These are phyloP conservation scores for Beauveria asiatica DNA, from an alignment of 2,329 filamentous ascomycete genomes.

Conservation along the genomic window DNA sequence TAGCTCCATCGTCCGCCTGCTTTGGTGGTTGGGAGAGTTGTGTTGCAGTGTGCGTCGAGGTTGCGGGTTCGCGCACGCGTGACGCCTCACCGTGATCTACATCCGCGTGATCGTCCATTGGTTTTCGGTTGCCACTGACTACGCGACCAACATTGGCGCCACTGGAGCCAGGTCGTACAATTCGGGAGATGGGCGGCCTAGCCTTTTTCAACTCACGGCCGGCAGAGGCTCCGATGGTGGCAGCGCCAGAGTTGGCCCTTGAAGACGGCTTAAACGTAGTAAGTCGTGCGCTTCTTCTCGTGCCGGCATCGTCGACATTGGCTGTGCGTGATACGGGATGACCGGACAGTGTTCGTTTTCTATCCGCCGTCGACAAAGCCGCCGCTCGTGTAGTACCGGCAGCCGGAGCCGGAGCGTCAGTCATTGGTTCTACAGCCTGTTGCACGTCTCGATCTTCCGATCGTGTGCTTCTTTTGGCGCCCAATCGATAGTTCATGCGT, in stretches of 20 bases:
- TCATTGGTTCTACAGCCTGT: constrained; percentile 27
- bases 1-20: constrained; percentile 41
- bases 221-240: constrained; percentile 50
- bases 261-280: constrained; percentile 61
- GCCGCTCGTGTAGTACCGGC: constrained; percentile 29
- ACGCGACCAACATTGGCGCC: constrained; percentile 71
- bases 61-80: constrained; percentile 37
- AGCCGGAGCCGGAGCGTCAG: constrained; percentile 31
- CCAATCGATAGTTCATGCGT: constrained; percentile 53
- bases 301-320: constrained; percentile 50
- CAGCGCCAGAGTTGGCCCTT: constrained; percentile 51
- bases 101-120: constrained; percentile 58
- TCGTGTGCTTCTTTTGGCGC: constrained; percentile 33
- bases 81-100: constrained; percentile 56
- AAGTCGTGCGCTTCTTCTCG: constrained; percentile 63
- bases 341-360: constrained; percentile 89
- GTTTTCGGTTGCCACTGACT: constrained; percentile 84
- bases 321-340: constrained; percentile 51
- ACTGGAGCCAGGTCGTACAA: constrained; percentile 57
- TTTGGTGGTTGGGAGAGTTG: constrained; percentile 20
- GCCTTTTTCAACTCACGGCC: constrained; percentile 72
- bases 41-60: constrained; percentile 28
- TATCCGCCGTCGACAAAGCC: constrained; percentile 44
- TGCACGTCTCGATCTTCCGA: constrained; percentile 29
- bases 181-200: constrained; percentile 59